phyloP scores from a whole-genome alignment of 2,329 filamentous ascomycete genomes.

The Stachybotrys echinatus region DNA sequence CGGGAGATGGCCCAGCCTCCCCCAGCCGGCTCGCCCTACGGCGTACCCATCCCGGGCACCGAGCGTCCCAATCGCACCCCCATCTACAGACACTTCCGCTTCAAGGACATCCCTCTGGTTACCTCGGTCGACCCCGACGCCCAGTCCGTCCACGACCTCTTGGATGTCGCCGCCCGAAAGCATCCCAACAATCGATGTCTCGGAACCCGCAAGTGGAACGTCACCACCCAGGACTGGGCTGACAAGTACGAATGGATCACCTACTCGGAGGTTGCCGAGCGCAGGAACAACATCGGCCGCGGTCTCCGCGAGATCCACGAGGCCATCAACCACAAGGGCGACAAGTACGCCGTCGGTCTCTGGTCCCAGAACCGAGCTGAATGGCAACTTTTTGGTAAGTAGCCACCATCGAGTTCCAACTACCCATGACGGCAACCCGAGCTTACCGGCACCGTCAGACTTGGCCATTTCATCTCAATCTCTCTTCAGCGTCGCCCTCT shows the following conservation, averaged over 20 bases:
- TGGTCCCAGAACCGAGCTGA: constrained; percentile 85
- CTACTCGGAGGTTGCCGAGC: constrained; percentile 71
- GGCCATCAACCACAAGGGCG: constrained; percentile 55
- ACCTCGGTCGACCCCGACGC: constrained; percentile 66
- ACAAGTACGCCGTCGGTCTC: constrained; percentile 70
- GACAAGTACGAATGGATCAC: constrained; percentile 78
- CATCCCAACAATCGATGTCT: constrained; percentile 67
- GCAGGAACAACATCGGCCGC: constrained; percentile 78
- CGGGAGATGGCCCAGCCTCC: constrained; percentile 56
- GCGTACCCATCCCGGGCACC: constrained; percentile 69
- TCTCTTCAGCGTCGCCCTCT: constrained; percentile 86
- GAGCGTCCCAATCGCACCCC: constrained; percentile 66
- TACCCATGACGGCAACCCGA: not conserved
- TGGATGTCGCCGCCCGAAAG: constrained; percentile 62
- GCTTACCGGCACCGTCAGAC: constrained; percentile 47
- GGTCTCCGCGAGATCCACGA: constrained; percentile 81
- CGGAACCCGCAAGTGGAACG: constrained; percentile 75
- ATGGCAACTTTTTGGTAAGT: constrained; percentile 73
- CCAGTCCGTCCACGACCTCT: constrained; percentile 73
- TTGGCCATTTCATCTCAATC: constrained; percentile 82
- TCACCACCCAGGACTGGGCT: constrained; percentile 64
- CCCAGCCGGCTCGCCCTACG: constrained; percentile 71
- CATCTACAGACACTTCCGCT: constrained; percentile 80
- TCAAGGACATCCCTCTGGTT: constrained; percentile 65
- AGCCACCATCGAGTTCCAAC: constrained; percentile 5